Conservation (phyloP, 148 eudicot genomes). For the Pharnaceum exiguum region DNA sequence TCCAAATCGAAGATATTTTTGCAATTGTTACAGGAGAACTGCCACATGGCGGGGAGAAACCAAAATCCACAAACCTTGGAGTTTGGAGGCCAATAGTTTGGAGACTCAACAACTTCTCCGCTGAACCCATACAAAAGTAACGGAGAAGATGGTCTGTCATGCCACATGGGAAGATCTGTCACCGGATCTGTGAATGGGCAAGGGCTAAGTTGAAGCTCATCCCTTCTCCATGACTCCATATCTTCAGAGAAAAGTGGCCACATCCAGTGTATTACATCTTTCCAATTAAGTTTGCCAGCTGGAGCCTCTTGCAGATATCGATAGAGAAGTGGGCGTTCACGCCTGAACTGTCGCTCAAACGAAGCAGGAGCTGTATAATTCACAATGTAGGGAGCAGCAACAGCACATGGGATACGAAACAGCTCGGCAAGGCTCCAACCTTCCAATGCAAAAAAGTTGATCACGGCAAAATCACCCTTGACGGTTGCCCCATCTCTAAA, state of each 20-base stretch:
- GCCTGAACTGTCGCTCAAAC: slow-evolving; percentile 64
- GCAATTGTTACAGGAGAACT: slow-evolving; percentile 75
- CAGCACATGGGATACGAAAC: slow-evolving; percentile 63
- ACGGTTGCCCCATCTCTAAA: slow-evolving; percentile 52
- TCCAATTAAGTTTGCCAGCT: slow-evolving; percentile 62
- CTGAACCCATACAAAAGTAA: slow-evolving; percentile 92
- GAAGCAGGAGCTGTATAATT: slow-evolving; percentile 86
- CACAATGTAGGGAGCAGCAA: slow-evolving; percentile 91
- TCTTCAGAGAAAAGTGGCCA: slow-evolving; percentile 97
- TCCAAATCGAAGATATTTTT: slow-evolving; percentile 35
- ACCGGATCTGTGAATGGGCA: slow-evolving; percentile 93
- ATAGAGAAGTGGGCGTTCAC: slow-evolving; percentile 67
- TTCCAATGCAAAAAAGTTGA: slow-evolving; percentile 95
- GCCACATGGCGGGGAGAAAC: slow-evolving; percentile 85
- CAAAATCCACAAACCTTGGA: slow-evolving; percentile 86
- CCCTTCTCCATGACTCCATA: slow-evolving; percentile 90
- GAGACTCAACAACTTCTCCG: slow-evolving; percentile 90
- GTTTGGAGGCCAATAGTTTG: slow-evolving; percentile 90
- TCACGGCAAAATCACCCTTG: slow-evolving; percentile 63
- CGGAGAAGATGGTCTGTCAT: slow-evolving; percentile 67
- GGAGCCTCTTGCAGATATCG: slow-evolving; percentile 74
- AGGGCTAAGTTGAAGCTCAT: slow-evolving; percentile 68
- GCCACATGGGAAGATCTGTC: slow-evolving; percentile 77
- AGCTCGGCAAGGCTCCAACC: slow-evolving; percentile 97
- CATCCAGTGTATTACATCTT: slow-evolving; percentile 88